A percentile compares a stretch with the other conserved stretches of the same genome.
Evolutionary conservation across 2,329 filamentous ascomycete species (phyloP).

Genomic region (Arachnomyces sp.): DNA sequence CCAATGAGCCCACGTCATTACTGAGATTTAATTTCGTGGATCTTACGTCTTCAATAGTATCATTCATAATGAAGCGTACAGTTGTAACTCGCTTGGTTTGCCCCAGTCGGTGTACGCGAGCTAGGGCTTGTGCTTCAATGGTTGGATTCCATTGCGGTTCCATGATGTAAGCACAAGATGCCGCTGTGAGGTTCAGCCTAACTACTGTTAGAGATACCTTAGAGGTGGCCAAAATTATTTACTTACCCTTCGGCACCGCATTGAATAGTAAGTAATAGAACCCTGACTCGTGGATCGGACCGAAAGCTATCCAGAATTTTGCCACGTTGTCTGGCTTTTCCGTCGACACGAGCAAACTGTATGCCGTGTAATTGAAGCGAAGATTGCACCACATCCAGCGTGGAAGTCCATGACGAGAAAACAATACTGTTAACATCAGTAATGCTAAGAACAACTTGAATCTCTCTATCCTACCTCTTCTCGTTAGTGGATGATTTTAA

Average conservation of each 20-base stretch:
- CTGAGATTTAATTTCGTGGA: background rate
- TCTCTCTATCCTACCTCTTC: slow-evolving; percentile 33
- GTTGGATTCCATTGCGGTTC: slow-evolving; percentile 97
- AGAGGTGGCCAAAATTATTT: slow-evolving; percentile 1
- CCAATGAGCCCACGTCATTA: background rate
- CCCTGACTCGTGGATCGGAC: slow-evolving; percentile 26
- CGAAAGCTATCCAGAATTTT: slow-evolving; percentile 35
- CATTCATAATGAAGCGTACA: slow-evolving; percentile 78
- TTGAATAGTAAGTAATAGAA: slow-evolving; percentile 43
- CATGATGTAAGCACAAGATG: slow-evolving; percentile 88
- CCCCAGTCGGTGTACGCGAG: slow-evolving; percentile 83
- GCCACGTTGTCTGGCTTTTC: slow-evolving; percentile 38
- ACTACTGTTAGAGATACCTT: slow-evolving; percentile 33
- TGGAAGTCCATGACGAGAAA: slow-evolving; percentile 89
- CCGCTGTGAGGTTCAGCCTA: slow-evolving; percentile 81
- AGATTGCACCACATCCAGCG: slow-evolving; percentile 51
- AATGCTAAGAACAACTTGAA: slow-evolving; percentile 25
- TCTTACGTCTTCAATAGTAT: slow-evolving; percentile 69
- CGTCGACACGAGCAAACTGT: slow-evolving; percentile 38
- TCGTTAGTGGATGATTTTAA: slow-evolving; percentile 54
- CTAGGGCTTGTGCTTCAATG: slow-evolving; percentile 86
- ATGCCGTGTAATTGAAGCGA: slow-evolving; percentile 32
- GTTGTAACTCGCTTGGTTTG: slow-evolving; percentile 86
- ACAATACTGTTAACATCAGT: slow-evolving; percentile 85
- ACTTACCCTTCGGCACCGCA: slow-evolving; percentile 46